phyloP scores from a whole-genome alignment of 257 asterid genomes.

The Fraxinus americana region DNA sequence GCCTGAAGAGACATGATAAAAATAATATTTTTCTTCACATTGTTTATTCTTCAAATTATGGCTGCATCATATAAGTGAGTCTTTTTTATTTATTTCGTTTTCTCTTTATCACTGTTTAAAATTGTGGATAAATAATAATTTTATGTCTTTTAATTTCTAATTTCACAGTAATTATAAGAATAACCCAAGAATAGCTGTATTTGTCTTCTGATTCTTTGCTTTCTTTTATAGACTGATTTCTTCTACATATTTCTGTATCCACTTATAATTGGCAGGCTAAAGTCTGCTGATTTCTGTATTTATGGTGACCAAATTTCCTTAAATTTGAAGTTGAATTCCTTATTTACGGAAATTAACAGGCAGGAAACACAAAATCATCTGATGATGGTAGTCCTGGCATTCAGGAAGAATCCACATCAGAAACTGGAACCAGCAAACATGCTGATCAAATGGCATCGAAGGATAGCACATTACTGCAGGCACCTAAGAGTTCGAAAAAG shows the following conservation, averaged over 20 bases:
- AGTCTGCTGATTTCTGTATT: background rate
- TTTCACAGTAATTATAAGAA: background rate
- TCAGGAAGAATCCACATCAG: constrained; percentile 40
- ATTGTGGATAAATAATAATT: constrained; percentile 4
- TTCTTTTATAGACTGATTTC: constrained; percentile 8
- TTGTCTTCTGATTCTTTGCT: background rate
- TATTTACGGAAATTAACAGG: constrained; percentile 39
- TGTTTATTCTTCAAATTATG: background rate
- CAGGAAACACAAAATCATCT: constrained; percentile 35
- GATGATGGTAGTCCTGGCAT: constrained; percentile 41
- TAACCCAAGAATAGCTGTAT: constrained; percentile 5
- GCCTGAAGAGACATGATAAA: background rate
- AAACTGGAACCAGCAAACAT: constrained; percentile 32
- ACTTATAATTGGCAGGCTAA: constrained; percentile 8
- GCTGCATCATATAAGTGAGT: background rate
- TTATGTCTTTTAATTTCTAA: background rate
- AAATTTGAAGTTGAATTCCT: constrained; percentile 20
- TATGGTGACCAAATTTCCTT: constrained; percentile 4
- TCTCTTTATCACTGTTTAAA: background rate
- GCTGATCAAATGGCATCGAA: constrained; percentile 35
- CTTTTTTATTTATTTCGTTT: background rate
- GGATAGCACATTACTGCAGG: constrained; percentile 32
- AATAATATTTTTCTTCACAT: background rate
- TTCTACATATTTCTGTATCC: constrained; percentile 8
- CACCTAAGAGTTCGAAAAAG: constrained; percentile 26